A percentile compares a stretch with the other conserved stretches of the same genome.
phyloP scores from a whole-genome alignment of 2,329 filamentous ascomycete species.

The Cadophora sp. region DNA sequence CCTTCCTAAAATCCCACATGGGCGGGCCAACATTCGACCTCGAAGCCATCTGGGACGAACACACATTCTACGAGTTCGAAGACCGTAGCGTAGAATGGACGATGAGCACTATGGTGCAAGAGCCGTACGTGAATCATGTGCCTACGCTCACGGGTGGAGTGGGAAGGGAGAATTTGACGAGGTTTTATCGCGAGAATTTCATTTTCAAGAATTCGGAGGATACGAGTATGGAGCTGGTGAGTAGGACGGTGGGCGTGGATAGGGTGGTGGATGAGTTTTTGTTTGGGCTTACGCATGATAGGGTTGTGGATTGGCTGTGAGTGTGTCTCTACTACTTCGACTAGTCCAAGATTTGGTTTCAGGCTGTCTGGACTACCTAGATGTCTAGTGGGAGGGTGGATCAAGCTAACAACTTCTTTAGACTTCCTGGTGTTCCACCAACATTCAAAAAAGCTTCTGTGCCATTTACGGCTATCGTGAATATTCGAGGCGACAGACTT shows the following conservation, averaged over 20 bases:
- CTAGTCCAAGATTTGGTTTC: not conserved
- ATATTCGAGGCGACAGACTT: slow-evolving; percentile 69
- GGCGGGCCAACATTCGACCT: slow-evolving; percentile 75
- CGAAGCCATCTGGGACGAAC: slow-evolving; percentile 81
- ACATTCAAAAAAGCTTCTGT: slow-evolving; percentile 60
- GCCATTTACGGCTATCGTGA: slow-evolving; percentile 69
- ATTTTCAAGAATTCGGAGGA: slow-evolving; percentile 75
- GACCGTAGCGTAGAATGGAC: slow-evolving; percentile 73
- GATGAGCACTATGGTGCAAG: slow-evolving; percentile 81
- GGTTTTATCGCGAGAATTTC: not conserved
- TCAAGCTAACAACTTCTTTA: not conserved
- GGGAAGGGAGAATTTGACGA: not conserved
- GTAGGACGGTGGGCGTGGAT: slow-evolving; percentile 71
- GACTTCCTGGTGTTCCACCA: slow-evolving; percentile 43
- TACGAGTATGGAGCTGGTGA: slow-evolving; percentile 70
- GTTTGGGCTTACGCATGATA: slow-evolving; percentile 39
- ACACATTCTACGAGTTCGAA: slow-evolving; percentile 74
- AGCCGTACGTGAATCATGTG: slow-evolving; percentile 81
- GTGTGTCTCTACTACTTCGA: slow-evolving; percentile 36
- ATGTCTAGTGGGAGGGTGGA: not conserved
- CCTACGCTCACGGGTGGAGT: slow-evolving; percentile 64
- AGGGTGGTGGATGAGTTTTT: slow-evolving; percentile 48
- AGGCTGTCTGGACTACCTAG: not conserved
- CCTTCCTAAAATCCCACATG: slow-evolving; percentile 68
- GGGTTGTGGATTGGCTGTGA: slow-evolving; percentile 71